Base-by-base conservation (phyloP, 2,329 filamentous ascomycete genomes). In the Penicillium sp. region DNA sequence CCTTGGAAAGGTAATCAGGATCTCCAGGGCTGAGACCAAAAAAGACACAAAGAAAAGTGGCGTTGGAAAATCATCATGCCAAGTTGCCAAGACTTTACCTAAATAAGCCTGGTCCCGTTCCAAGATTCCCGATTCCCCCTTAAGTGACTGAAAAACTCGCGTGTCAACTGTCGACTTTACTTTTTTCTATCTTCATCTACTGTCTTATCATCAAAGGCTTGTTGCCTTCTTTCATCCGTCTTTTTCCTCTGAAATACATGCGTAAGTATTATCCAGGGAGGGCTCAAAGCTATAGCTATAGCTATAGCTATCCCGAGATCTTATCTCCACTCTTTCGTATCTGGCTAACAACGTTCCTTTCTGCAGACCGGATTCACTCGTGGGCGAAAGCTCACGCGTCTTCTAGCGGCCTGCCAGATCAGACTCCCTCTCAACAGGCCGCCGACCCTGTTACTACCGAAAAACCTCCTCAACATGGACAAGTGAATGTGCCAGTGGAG, bases 311-410 rank as follows among this genome's bases (percentile, higher is more conserved):
- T 21, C 19, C 49, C 27, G 4, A n/a, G 25, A 51, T 31, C 21
- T 41, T n/a, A 12, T 53, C 42, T 37, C 49, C 38, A 13, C 45
- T 48, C 12, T 52, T 47, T 35, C 37, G 17, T 6, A 53, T 37
- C 58, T 56, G 31, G 57, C 65, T 62, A 45, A 60, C 59, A 17
- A 48, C 54, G 47, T 35, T 33, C 27, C 13, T 31, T 37, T 42
- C 23, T 21, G 6, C 38, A 74, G 72, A 74, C 72, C 71, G 70
- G 59, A 73, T 73, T 70, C 65, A 70, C 60, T 73, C 72, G 72
- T 74, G 72, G 72, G 72, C 72, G 72, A 74, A 73, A 74, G 72
- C 72, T 74, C 72, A 74, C 72, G 71, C 71, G 23, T 70, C 68
- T 35, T 64, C 63, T 59, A 57, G 52, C 49, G 65, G 49, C 49